These are phyloP conservation scores for Nicotiana tabacum DNA, from an alignment of 257 asterid genomes.

Conservation along the genomic window DNA sequence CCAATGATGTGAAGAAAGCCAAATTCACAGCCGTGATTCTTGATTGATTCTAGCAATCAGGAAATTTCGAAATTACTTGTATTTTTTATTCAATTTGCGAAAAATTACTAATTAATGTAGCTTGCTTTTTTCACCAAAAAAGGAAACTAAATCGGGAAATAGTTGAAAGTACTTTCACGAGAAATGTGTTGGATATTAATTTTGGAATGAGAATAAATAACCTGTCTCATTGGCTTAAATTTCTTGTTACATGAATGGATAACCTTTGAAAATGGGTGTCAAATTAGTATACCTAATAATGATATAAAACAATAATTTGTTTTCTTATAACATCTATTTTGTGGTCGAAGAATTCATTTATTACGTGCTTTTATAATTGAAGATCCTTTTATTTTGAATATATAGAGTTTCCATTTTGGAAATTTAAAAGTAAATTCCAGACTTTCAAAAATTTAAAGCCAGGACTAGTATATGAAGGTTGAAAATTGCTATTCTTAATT, in stretches of 20 bases:
- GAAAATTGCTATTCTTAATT: neutral
- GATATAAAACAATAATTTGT: neutral
- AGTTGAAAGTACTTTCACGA: neutral
- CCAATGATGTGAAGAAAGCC: conserved; percentile 3
- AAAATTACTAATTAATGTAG: neutral
- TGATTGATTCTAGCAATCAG: neutral
- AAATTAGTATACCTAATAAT: neutral
- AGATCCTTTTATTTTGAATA: neutral
- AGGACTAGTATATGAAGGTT: neutral
- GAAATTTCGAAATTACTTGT: neutral
- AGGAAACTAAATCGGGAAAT: neutral
- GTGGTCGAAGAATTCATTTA: neutral
- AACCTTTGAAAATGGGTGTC: neutral
- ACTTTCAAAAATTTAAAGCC: neutral
- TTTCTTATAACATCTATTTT: neutral
- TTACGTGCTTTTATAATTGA: neutral
- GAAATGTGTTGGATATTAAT: neutral
- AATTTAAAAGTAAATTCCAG: neutral
- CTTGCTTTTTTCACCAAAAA: neutral
- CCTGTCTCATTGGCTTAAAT: neutral
- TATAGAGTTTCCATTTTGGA: neutral
- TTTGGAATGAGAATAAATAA: neutral
- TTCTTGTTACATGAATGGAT: neutral
- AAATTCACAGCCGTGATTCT: conserved; percentile 10
- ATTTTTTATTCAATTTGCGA: neutral